Base-by-base conservation (phyloP, 768 basidiomycete species). In the Tulasnella sp. region DNA sequence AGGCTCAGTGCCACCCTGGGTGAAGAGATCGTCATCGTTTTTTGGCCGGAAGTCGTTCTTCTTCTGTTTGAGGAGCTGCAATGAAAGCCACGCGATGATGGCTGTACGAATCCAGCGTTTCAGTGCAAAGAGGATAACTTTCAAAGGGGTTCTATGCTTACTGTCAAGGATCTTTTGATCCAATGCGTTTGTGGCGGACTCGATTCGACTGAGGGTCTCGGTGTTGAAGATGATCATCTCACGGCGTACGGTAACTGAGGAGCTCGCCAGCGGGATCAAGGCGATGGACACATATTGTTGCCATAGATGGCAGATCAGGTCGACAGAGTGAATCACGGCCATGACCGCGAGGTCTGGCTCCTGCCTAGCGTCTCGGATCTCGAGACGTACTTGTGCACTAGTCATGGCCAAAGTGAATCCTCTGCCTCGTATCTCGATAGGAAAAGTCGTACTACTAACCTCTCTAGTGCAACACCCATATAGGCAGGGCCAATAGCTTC, bases 31-130 rank as follows among this genome's bases (percentile, higher is more conserved):
- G 65, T 98, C 94, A 67, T 99, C 96, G 65, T 97, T 92, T 38
- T 86, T 81, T 10, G 96, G 96, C 70, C 94, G 96, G 74, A 96
- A 99, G 69, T 99, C 96, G 51, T 82, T 87, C 66, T 85, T 87
- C 75, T 97, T 97, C 70, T 99, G 96, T 70, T 92, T 93, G 7
- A 81, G 78, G 38, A 99, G 80, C 62, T 88, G 84, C 2, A 76
- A 62, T 1, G 81, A 76, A 5, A 97, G 73, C 84, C 87, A 93
- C 19, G 79, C 70, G 49, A 92, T 70, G 60, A 91, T 79, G 0
- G 76, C 89, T 92, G 41, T 34, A 50, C 46, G 31, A 19, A 2
- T 44, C 4, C 27, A 25, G 45, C 10, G 22, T 34, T 27, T 43
- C 45, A 53, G 22, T 55, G 19, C 44, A 15, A 51, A 2, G 17